A percentile compares a stretch with the other conserved stretches of the same genome.
Conservation (phyloP, 139 green algal species). For the Tetraselmis striata region DNA sequence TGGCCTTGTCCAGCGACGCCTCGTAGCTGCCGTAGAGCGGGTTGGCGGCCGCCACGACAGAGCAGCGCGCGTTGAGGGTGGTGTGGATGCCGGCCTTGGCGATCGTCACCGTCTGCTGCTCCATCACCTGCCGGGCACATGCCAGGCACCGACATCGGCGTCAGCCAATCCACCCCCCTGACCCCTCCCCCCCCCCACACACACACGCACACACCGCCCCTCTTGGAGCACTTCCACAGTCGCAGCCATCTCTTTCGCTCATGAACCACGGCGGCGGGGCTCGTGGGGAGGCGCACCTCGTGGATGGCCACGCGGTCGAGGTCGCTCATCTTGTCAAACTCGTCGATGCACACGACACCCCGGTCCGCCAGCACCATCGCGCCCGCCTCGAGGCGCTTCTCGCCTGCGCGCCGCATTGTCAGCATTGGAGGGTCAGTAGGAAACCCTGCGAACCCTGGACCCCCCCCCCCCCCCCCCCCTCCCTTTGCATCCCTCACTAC, state of each 20-base stretch:
- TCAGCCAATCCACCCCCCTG: too few relatives aligned
- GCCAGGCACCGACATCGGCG: too few relatives aligned
- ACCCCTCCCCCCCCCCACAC: too few relatives aligned
- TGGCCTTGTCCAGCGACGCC: constrained; percentile 16
- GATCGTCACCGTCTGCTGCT: constrained; percentile 97
- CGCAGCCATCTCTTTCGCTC: too few relatives aligned
- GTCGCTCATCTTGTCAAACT: constrained; percentile 99
- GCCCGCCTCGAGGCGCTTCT: constrained; percentile 91
- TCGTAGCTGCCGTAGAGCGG: constrained; percentile 64
- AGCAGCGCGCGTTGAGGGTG: constrained; percentile 93
- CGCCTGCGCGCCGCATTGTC: too few relatives aligned
- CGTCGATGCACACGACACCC: constrained; percentile 97
- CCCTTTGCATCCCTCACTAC: too few relatives aligned
- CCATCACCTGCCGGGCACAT: constrained; percentile 87
- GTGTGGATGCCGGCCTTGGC: constrained; percentile 96
- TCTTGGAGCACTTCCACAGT: too few relatives aligned
- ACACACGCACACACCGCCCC: too few relatives aligned
- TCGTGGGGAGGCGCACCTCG: constrained; percentile 57
- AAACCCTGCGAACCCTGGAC: too few relatives aligned
- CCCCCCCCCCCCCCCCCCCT: too few relatives aligned
- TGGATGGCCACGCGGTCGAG: constrained; percentile 95
- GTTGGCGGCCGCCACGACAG: constrained; percentile 84
- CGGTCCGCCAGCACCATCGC: constrained; percentile 98
- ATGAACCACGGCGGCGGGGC: too few relatives aligned
- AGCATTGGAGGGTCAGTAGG: too few relatives aligned